Evolutionary conservation across 495 filamentous ascomycete genomes (phyloP), one percentile per base, ranked within the genome.

Genomic region (Aspergillus kassunensis): DNA sequence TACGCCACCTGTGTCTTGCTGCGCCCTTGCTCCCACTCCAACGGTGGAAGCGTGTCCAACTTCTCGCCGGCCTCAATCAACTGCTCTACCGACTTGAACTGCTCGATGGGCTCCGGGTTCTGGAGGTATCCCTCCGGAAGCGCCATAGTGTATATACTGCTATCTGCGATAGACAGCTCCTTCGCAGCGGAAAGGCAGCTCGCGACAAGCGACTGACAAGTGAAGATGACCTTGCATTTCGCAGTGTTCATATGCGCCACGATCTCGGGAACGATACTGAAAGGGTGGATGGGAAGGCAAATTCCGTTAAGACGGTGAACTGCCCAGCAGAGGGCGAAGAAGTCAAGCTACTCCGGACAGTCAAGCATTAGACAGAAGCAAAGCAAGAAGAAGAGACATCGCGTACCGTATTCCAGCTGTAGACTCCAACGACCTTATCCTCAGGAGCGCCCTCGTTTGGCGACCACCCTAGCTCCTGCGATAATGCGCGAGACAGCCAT

Each of bases 401-500:
- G 45, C 45, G 15, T 3, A 55, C 53, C 53, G 53, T 50, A 15
- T 55, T 55, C 31, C 48, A 27, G 35, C 53, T 55, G 46, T 23
- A 56, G 52, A n/a, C 72, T 69, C 46, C 86, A 67, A 5, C 80
- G 75, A 33, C 80, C 78, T 59, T 56, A 37, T 65, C 57, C 49
- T 57, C 61, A 42, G 51, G 48, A 52, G 54, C 46, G 51, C 55
- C 60, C 44, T 53, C 51, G 33, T 49, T 53, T 16, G 54, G 52
- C 34, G 47, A 44, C 53, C 53, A 56, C 6, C 41, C 40, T 8
- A 56, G 30, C 44, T 56, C 46, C 13, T 42, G 46, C 19, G 53
- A 31, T 12, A 56, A 41, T 7, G 53, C 18, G 2, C 53, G 53
- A 15, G 53, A 49, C 3, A 56, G 16, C 11, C 9, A 45, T 10